These are phyloP conservation scores for Fusarium sp. DNA, from an alignment of 2,329 filamentous ascomycete genomes.

Conservation along the genomic window DNA sequence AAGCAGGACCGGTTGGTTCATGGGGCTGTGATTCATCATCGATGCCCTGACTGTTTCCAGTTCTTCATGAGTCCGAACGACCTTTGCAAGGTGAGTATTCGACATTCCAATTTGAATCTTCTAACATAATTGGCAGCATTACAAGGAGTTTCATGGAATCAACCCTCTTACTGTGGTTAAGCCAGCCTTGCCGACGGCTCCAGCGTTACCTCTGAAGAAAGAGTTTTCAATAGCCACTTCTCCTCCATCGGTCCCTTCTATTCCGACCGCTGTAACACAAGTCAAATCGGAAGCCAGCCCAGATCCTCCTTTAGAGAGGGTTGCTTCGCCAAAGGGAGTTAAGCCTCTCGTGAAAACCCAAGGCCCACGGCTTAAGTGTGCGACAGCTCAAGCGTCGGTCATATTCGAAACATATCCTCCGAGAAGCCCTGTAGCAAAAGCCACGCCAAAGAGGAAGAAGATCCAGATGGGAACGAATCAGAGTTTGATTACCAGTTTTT, in stretches of 20 bases:
- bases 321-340: background rate
- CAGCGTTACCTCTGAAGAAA: background rate
- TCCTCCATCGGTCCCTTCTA: background rate
- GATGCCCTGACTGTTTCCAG: background rate
- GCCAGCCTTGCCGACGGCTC: background rate
- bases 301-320: accelerated
- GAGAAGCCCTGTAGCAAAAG: background rate
- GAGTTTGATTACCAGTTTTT: background rate
- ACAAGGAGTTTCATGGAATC: background rate
- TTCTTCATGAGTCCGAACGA: background rate
- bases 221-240: background rate
- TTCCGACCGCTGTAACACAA: accelerated
- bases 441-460: accelerated
- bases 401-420: background rate
- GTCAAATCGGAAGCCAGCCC: no score
- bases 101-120: accelerated
- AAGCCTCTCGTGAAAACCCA: accelerated
- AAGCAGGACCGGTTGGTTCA: background rate
- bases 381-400: background rate
- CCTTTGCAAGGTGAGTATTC: background rate
- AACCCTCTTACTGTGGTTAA: background rate
- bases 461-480: background rate
- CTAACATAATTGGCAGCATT: background rate
- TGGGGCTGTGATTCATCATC: background rate
- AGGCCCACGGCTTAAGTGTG: background rate